Evolutionary conservation across 495 filamentous ascomycete genomes (phyloP).

Genomic region (Lichina pygmaea): DNA sequence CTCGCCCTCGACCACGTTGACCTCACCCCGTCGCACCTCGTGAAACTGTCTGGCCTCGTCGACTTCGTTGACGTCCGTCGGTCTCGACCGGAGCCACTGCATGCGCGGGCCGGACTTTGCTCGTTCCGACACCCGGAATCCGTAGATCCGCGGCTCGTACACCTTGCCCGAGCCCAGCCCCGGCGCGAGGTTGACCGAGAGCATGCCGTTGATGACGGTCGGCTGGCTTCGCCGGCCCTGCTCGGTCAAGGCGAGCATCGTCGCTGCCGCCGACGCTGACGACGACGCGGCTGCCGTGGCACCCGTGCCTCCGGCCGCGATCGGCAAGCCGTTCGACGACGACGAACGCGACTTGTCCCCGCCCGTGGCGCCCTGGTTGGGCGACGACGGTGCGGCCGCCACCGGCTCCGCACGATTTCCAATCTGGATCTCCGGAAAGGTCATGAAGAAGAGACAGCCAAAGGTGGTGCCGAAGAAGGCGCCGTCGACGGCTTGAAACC

Average conservation of each 20-base stretch:
- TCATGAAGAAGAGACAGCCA: slow-evolving; percentile 85
- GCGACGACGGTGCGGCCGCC: slow-evolving; percentile 3
- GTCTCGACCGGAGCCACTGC: slow-evolving; percentile 81
- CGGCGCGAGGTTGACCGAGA: slow-evolving; percentile 57
- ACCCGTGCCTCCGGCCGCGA: not conserved
- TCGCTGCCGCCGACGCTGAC: not conserved
- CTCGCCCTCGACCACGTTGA: slow-evolving; percentile 18
- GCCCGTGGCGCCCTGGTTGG: not conserved
- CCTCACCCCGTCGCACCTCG: slow-evolving; percentile 10
- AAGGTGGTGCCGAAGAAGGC: slow-evolving; percentile 97
- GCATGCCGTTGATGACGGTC: slow-evolving; percentile 54
- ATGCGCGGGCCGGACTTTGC: slow-evolving; percentile 74
- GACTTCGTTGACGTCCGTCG: slow-evolving; percentile 47
- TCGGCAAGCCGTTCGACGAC: not conserved
- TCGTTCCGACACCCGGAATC: slow-evolving; percentile 74
- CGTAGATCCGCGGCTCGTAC: slow-evolving; percentile 91
- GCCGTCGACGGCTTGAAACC: slow-evolving; percentile 93
- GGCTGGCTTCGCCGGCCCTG: slow-evolving; percentile 14
- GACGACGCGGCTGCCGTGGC: not conserved
- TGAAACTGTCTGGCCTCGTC: slow-evolving; percentile 43
- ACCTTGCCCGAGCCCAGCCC: slow-evolving; percentile 61
- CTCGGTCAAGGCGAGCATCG: too few relatives aligned
- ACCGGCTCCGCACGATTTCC: slow-evolving; percentile 10
- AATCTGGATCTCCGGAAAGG: slow-evolving; percentile 84
- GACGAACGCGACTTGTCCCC: not conserved